Evolutionary conservation across 352 stramenopile species (phyloP).

Genomic region (Phytophthora cryptogea): DNA sequence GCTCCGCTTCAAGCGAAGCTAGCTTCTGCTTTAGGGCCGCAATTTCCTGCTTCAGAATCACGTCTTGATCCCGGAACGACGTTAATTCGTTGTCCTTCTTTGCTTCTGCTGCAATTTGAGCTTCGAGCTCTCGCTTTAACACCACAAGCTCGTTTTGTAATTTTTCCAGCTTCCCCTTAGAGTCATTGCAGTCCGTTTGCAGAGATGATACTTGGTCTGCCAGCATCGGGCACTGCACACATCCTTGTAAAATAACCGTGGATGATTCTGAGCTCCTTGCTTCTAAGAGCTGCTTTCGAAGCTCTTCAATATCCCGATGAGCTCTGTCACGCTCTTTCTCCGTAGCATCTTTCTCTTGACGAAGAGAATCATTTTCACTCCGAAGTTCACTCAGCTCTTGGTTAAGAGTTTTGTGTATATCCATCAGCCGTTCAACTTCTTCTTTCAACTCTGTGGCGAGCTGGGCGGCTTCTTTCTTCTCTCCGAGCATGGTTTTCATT

Average conservation of each 20-base stretch:
- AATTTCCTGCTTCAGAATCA: conserved; percentile 25
- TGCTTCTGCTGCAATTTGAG: conserved; percentile 6
- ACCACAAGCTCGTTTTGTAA: conserved; percentile 18
- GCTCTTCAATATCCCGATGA: conserved; percentile 11
- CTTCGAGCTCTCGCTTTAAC: conserved; percentile 10
- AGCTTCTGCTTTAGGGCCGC: conserved; percentile 12
- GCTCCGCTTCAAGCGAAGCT: conserved; percentile 15
- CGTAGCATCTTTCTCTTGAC: conserved; percentile 18
- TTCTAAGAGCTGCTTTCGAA: conserved; percentile 18
- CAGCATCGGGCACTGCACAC: conserved; percentile 15
- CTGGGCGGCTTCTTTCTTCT: conserved; percentile 28
- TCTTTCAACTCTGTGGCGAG: conserved; percentile 33
- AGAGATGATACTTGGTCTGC: conserved; percentile 17
- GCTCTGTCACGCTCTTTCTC: conserved; percentile 12
- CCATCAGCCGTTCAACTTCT: conserved; percentile 32
- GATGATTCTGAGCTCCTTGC: conserved; percentile 1
- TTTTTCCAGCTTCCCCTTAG: conserved; percentile 15
- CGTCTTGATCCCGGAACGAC: conserved; percentile 21
- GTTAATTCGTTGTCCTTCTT: conserved; percentile 12
- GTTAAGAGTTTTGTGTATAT: conserved; percentile 20
- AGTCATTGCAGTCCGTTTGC: conserved; percentile 11
- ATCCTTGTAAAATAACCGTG: conserved; percentile 6
- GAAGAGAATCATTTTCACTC: conserved; percentile 17
- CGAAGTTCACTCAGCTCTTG: conserved; percentile 23
- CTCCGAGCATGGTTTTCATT: conserved; percentile 33